phyloP scores from a whole-genome alignment of 2,329 filamentous ascomycete species.

The Bipolaris bicolor region DNA sequence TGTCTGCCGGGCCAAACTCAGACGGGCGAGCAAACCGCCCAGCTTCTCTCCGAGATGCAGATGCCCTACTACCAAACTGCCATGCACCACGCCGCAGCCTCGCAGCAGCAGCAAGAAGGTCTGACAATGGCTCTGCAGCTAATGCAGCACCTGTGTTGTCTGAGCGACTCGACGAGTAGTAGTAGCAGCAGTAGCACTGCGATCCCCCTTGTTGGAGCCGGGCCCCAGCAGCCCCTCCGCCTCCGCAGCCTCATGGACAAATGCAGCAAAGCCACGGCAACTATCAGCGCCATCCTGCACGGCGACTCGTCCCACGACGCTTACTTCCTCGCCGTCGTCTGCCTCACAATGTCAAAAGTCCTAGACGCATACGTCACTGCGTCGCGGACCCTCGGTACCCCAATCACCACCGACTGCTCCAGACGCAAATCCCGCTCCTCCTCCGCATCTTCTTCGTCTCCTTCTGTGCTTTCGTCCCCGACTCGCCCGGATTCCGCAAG shows the following conservation, averaged over 20 bases:
- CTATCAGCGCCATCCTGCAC: background rate
- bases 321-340: background rate
- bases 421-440: background rate
- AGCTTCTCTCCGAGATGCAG: too few species aligned
- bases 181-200: too few species aligned
- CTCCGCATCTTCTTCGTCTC: background rate
- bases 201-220: too few species aligned
- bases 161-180: background rate
- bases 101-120: background rate
- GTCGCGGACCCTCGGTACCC: background rate
- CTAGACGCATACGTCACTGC: background rate
- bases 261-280: background rate
- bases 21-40: background rate
- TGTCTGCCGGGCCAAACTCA: background rate
- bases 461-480: background rate
- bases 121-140: background rate
- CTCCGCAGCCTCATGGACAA: background rate
- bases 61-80: too few species aligned
- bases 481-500: background rate
- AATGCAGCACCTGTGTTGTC: background rate
- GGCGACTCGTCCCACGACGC: background rate
- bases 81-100: background rate
- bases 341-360: background rate
- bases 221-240: background rate
- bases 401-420: background rate